These are phyloP conservation scores for Scortechinia acanthostroma DNA, from an alignment of 2,329 filamentous ascomycete genomes.

Conservation along the genomic window DNA sequence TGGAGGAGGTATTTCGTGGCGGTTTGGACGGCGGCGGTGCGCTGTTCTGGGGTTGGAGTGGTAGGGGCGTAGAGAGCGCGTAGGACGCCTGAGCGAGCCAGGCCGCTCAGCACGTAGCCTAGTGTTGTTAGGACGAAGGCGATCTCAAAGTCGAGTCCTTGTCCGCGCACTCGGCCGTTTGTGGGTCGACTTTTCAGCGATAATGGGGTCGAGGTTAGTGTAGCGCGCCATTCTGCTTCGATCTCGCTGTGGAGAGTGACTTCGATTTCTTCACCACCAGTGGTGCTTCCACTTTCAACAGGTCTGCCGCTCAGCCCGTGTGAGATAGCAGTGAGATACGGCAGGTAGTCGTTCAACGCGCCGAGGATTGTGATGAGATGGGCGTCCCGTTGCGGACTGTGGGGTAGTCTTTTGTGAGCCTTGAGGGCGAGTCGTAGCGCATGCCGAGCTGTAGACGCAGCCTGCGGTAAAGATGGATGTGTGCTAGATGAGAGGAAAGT, in stretches of 20 bases:
- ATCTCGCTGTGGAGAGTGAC: slow-evolving; percentile 45
- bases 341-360: slow-evolving; percentile 46
- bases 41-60: slow-evolving; percentile 36
- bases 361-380: slow-evolving; percentile 43
- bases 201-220: slow-evolving; percentile 28
- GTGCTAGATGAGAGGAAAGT: slow-evolving; percentile 45
- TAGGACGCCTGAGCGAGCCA: slow-evolving; percentile 42
- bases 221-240: slow-evolving; percentile 52
- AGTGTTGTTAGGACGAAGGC: slow-evolving; percentile 48
- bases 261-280: slow-evolving; percentile 35
- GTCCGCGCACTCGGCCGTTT: slow-evolving; percentile 23
- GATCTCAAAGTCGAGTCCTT: slow-evolving; percentile 50
- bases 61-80: slow-evolving; percentile 36
- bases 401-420: slow-evolving; percentile 48
- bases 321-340: slow-evolving; percentile 48
- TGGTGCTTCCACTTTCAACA: slow-evolving; percentile 10
- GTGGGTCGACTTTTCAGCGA: slow-evolving; percentile 32
- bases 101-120: slow-evolving; percentile 41
- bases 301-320: slow-evolving; percentile 33
- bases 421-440: slow-evolving; percentile 52
- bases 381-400: slow-evolving; percentile 34
- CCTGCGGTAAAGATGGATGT: slow-evolving; percentile 52
- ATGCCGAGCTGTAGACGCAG: slow-evolving; percentile 49
- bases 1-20: slow-evolving; percentile 49
- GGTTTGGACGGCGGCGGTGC: slow-evolving; percentile 37